A percentile compares a stretch with the other conserved stretches of the same genome.
phyloP scores from a whole-genome alignment of 768 basidiomycete genomes.

The Suillus subaureus region DNA sequence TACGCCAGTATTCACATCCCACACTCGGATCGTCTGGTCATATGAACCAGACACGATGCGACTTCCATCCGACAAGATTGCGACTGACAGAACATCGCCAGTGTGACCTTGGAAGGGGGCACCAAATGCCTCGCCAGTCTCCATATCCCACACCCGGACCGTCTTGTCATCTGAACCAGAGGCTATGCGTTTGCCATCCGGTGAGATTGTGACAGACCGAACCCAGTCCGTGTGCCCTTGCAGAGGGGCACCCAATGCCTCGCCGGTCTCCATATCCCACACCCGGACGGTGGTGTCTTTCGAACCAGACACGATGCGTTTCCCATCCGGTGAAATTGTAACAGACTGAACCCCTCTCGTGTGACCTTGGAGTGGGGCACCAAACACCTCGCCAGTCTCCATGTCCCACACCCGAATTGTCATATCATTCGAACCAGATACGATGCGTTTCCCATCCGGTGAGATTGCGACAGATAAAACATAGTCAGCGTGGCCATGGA shows the following conservation, averaged over 20 bases:
- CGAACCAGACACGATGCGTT: background rate
- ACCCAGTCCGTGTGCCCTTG: accelerated
- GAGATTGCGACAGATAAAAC: too few species aligned
- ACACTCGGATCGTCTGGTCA: conserved; percentile 1
- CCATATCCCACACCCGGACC: too few species aligned
- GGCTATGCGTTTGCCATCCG: too few species aligned
- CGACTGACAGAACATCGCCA: background rate
- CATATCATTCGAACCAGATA: too few species aligned
- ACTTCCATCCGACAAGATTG: conserved; percentile 1
- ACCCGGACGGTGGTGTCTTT: accelerated
- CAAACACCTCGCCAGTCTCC: too few species aligned
- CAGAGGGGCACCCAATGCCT: too few species aligned
- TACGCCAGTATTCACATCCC: background rate
- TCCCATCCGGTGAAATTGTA: background rate
- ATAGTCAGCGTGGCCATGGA: background rate
- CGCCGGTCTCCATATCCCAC: too few species aligned
- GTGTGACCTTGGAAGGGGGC: background rate
- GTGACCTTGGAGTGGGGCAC: background rate
- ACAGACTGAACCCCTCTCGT: accelerated
- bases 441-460: too few species aligned
- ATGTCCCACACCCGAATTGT: too few species aligned
- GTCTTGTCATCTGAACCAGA: background rate
- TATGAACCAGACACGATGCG: conserved; percentile 5
- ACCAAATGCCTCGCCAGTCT: background rate
- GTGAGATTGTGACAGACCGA: too few species aligned